A percentile compares a stretch with the other conserved stretches of the same genome.
These are phyloP conservation scores for Tuber borchii DNA, from an alignment of 495 filamentous ascomycete species.

Conservation along the genomic window DNA sequence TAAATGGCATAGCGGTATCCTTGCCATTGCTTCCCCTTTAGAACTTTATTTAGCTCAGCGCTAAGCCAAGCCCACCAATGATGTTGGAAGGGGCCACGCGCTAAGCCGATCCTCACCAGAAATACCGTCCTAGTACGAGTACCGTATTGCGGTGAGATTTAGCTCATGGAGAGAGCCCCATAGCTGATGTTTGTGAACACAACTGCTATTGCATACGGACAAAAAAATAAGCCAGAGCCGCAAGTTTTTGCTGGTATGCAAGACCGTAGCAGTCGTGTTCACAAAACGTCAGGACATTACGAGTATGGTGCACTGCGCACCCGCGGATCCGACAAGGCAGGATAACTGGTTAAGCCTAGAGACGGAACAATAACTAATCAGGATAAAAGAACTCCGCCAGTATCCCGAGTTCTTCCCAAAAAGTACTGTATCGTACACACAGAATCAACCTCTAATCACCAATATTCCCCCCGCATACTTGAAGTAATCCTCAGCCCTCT, in stretches of 20 bases:
- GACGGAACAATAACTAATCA: background rate
- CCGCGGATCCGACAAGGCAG: background rate
- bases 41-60: background rate
- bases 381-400: background rate
- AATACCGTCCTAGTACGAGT: too few relatives aligned
- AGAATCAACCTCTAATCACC: background rate
- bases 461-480: background rate
- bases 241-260: too few relatives aligned
- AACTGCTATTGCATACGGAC: too few relatives aligned
- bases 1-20: too few relatives aligned
- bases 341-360: background rate
- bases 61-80: background rate
- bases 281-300: too few relatives aligned
- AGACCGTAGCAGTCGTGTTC: too few relatives aligned
- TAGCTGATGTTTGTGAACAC: too few relatives aligned
- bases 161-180: too few relatives aligned
- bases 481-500: background rate
- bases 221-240: too few relatives aligned
- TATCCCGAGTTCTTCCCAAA: background rate
- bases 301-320: background rate
- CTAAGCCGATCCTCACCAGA: too few relatives aligned
- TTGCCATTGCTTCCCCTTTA: background rate
- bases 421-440: background rate
- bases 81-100: too few relatives aligned
- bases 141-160: background rate